phyloP scores from a whole-genome alignment of 1,139 yeast species.

The Saccharomyces pastorianus region DNA sequence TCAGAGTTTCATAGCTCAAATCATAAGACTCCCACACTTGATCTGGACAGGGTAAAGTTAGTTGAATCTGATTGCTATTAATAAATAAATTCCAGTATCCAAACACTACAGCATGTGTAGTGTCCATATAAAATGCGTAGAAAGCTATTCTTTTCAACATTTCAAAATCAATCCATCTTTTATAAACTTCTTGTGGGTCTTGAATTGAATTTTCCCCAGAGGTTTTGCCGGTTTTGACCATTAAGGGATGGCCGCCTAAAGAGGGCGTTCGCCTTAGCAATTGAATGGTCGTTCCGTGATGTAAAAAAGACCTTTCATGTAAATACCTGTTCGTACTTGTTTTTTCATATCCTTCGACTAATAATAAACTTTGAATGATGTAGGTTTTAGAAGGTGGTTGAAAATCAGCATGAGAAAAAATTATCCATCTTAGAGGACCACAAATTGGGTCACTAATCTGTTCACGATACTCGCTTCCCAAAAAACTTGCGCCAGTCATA shows the following conservation, averaged over 20 bases:
- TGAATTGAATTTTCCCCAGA: constrained; percentile 22
- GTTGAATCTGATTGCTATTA: constrained; percentile 54
- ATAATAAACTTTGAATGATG: constrained; percentile 56
- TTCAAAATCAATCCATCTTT: constrained; percentile 70
- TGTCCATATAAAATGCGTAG: constrained; percentile 73
- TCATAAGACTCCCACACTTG: constrained; percentile 58
- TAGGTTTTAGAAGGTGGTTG: constrained; percentile 52
- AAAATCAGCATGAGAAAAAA: constrained; percentile 53
- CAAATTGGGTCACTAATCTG: constrained; percentile 43
- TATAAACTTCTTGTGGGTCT: constrained; percentile 36
- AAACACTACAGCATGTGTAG: constrained; percentile 70
- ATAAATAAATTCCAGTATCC: constrained; percentile 68
- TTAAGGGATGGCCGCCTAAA: constrained; percentile 57
- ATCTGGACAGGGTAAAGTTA: constrained; percentile 73
- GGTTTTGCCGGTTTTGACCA: constrained; percentile 26
- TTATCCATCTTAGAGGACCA: constrained; percentile 53
- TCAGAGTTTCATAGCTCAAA: constrained; percentile 22
- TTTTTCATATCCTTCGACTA: constrained; percentile 63
- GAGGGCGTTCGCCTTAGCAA: constrained; percentile 63
- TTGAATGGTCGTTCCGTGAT: constrained; percentile 72
- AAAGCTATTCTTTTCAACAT: constrained; percentile 70
- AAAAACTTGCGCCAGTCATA: constrained; percentile 44
- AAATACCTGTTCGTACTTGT: constrained; percentile 47
- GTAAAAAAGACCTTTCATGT: constrained; percentile 70
- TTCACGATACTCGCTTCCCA: constrained; percentile 26